Conservation (phyloP, 2,329 filamentous ascomycete species). For the Fusarium sp. region DNA sequence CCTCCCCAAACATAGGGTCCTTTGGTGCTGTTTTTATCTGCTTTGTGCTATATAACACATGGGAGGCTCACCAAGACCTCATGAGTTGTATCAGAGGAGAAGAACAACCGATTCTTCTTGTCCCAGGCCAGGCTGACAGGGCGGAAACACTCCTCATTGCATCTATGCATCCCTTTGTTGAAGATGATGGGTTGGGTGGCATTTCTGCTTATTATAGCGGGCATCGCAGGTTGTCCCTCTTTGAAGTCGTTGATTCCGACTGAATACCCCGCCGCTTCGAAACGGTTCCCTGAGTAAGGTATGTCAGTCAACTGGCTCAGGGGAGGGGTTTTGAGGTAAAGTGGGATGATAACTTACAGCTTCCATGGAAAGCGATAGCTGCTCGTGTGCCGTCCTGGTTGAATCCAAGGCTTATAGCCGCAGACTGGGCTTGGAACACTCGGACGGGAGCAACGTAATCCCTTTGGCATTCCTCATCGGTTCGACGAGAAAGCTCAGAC, state of each 20-base stretch:
- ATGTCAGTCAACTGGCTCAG: background rate
- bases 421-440: conserved; percentile 70
- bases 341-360: conserved; percentile 57
- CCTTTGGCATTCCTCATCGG: conserved; percentile 54
- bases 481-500: conserved; percentile 43
- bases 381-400: conserved; percentile 63
- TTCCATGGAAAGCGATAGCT: conserved; percentile 76
- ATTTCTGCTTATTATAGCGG: conserved; percentile 52
- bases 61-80: too few relatives aligned
- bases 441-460: conserved; percentile 61
- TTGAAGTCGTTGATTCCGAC: conserved; percentile 53
- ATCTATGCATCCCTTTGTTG: conserved; percentile 48
- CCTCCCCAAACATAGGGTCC: background rate
- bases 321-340: too few relatives aligned
- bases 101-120: conserved; percentile 62
- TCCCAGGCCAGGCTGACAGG: conserved; percentile 67
- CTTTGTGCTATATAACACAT: conserved; percentile 50
- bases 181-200: conserved; percentile 62
- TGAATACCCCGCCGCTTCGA: conserved; percentile 56
- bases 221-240: conserved; percentile 52
- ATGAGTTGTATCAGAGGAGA: conserved; percentile 69
- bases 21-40: background rate
- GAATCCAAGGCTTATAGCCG: conserved; percentile 77
- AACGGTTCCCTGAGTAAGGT: conserved; percentile 50
- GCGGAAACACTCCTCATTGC: conserved; percentile 61